Percentiles rank a stretch among this genome's conserved stretches.
Evolutionary conservation across 345 rosid species (phyloP).

Genomic region (Excoecaria agallocha): DNA sequence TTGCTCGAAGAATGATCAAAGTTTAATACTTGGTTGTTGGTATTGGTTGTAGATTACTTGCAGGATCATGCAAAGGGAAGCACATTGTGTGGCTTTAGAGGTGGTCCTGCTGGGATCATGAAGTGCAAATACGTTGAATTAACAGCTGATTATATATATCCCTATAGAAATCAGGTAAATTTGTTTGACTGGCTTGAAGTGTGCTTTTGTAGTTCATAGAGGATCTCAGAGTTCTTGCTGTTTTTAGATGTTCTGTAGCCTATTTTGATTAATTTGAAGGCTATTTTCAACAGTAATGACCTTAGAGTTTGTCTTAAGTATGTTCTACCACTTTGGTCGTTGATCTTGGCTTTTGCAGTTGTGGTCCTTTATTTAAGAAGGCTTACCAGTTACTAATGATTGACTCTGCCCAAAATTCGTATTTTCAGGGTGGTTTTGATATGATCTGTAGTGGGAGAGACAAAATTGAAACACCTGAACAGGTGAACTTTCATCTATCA

Average conservation of each 20-base stretch:
- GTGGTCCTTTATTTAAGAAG: background rate
- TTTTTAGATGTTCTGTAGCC: background rate
- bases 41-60: conserved; percentile 62
- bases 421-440: conserved; percentile 90
- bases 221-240: background rate
- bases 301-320: background rate
- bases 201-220: background rate
- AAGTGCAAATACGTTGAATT: conserved; percentile 79
- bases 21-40: background rate
- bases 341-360: background rate
- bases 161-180: conserved; percentile 86
- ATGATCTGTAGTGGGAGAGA: conserved; percentile 99
- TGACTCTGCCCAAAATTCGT: background rate
- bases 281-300: background rate
- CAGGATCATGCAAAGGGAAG: conserved; percentile 75
- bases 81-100: conserved; percentile 72
- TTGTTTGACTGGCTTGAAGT: background rate
- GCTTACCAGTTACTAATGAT: background rate
- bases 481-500: conserved; percentile 38
- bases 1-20: background rate
- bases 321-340: background rate
- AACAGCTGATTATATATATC: conserved; percentile 62
- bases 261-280: background rate
- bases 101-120: conserved; percentile 99
- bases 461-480: conserved; percentile 98